A percentile compares a stretch with the other conserved stretches of the same genome.
phyloP scores from a whole-genome alignment of 192 early-diverging fungal species.

The Martensiomyces pterosporus region DNA sequence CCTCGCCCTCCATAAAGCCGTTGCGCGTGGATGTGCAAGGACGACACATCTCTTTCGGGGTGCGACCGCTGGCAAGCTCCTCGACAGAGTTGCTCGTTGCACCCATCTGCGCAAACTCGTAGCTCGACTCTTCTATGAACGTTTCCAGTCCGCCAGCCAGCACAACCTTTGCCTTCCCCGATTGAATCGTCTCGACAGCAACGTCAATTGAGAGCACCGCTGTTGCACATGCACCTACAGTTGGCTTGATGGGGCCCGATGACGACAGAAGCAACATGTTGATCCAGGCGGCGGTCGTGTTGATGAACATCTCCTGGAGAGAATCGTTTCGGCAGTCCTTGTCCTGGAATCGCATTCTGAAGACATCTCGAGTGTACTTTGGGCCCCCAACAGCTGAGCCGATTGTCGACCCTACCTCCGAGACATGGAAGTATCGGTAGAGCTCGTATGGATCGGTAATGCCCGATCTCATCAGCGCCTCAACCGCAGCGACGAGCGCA shows the following conservation, averaged over 20 bases:
- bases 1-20: constrained; percentile 94
- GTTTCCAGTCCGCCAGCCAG: constrained; percentile 88
- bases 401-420: constrained; percentile 84
- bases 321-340: constrained; percentile 85
- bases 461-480: constrained; percentile 84
- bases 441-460: constrained; percentile 97
- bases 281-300: constrained; percentile 93
- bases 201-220: constrained; percentile 87
- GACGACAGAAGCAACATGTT: constrained; percentile 92
- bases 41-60: constrained; percentile 88
- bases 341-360: constrained; percentile 73
- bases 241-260: constrained; percentile 80
- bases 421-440: constrained; percentile 90
- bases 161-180: constrained; percentile 88
- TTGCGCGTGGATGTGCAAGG: constrained; percentile 81
- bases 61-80: constrained; percentile 78
- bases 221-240: constrained; percentile 90
- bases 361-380: constrained; percentile 67
- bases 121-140: constrained; percentile 83
- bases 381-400: constrained; percentile 88
- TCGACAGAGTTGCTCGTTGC: constrained; percentile 80
- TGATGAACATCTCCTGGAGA: constrained; percentile 91
- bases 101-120: constrained; percentile 97
- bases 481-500: constrained; percentile 83
- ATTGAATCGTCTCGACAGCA: constrained; percentile 82